A percentile compares a stretch with the other conserved stretches of the same genome.
phyloP scores from a whole-genome alignment of 495 filamentous ascomycete genomes.

The Podospora sp. region DNA sequence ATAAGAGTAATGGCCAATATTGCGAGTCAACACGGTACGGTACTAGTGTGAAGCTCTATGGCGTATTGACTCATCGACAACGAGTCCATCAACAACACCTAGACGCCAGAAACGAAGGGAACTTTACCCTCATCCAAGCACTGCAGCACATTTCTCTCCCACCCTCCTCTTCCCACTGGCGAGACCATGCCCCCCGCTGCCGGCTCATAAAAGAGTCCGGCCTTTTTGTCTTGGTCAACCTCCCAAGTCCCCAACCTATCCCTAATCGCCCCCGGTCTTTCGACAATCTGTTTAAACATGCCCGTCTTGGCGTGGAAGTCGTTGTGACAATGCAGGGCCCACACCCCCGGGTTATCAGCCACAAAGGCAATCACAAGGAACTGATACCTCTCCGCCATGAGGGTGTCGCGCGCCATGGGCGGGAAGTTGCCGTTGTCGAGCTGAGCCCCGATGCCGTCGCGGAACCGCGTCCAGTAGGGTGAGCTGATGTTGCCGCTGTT shows the following conservation, averaged over 20 bases:
- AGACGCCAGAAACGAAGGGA: neutral
- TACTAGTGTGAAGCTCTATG: no score
- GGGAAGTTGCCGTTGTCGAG: neutral
- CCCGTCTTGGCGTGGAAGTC: slow-evolving; percentile 53
- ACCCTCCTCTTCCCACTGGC: neutral
- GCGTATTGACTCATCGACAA: no score
- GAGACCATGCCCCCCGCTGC: neutral
- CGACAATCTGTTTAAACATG: slow-evolving; percentile 47
- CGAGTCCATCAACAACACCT: no score
- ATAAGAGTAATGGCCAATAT: no score
- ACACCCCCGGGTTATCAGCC: slow-evolving; percentile 56
- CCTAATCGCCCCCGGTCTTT: slow-evolving; percentile 16
- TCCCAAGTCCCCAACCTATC: neutral
- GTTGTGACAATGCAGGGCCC: slow-evolving; percentile 59
- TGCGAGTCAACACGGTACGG: no score
- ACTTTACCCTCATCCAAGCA: neutral
- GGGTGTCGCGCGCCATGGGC: neutral
- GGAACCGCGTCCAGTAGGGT: neutral
- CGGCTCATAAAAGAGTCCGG: neutral
- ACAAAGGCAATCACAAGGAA: slow-evolving; percentile 50
- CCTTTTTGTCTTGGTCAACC: neutral
- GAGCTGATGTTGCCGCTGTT: neutral
- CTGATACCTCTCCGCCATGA: neutral
- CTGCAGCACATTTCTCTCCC: neutral
- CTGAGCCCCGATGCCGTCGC: neutral